Evolutionary conservation across 2,329 filamentous ascomycete species (phyloP), one percentile per base, ranked within the genome.

Genomic region (Cyphellophora europaea): DNA sequence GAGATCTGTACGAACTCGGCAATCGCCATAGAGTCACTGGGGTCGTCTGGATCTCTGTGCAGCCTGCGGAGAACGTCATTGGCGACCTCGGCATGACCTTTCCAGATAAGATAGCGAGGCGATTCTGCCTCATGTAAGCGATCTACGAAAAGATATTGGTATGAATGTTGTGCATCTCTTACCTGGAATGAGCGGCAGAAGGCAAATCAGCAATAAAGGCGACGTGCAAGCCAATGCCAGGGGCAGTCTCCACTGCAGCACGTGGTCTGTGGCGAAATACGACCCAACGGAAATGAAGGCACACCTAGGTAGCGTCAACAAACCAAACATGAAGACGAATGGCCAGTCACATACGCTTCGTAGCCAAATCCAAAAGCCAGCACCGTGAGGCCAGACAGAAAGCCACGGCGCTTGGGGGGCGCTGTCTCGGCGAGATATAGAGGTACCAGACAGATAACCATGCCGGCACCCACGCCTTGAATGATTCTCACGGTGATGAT

Each of bases 391-490:
- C 39, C 39, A n/a, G 36, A 31, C 6, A 42, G 32, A 14, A 58
- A 54, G 13, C 63, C 64, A 12, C 61, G 52, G 1, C 64, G 50
- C 5, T 60, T 56, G 0, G 58, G 57, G 1, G 63, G 63, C 0
- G 63, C 56, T 1, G 60, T 49, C 37, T 67, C 62, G 3, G 61
- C 53, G 4, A 67, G 52, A 37, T 65, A 66, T 0, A 60, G 52
- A 1, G 61, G 61, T 19, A 66, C 38, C 0, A 62, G 64, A 5
- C 57, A 55, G 36, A 65, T 61, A 3, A 66, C 45, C 43, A 60
- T 59, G 3, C 63, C 63, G 1, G 64, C 58, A 3, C 60, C 63
- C 37, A 63, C 57, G 10, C 63, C 63, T 10, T 42, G 40, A 11
- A 42, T 19, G 5, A 38, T 19, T 5, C 40, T 32, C 6, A 35